These are phyloP conservation scores for Irpex rosettiformis DNA, from an alignment of 1,284 basidiomycete genomes.

Conservation along the genomic window DNA sequence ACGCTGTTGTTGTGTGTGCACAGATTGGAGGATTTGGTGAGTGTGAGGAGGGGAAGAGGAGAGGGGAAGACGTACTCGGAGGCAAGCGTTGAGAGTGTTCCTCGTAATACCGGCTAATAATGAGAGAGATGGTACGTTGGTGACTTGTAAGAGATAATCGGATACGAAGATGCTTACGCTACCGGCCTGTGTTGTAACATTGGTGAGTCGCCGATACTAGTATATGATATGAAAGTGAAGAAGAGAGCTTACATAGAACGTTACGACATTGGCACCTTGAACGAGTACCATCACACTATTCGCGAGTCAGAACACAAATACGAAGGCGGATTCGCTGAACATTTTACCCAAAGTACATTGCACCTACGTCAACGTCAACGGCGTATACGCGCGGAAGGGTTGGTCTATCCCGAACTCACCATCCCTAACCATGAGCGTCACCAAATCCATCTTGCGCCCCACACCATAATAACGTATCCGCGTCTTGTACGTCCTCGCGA, in stretches of 20 bases:
- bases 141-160: too few relatives aligned
- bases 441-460: slow-evolving; percentile 1
- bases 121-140: neutral
- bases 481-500: slow-evolving; percentile 13
- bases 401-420: slow-evolving; percentile 12
- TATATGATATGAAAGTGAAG: neutral
- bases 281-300: slow-evolving; percentile 15
- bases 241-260: slow-evolving; percentile 17
- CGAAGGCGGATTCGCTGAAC: neutral
- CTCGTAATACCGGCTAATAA: neutral
- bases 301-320: neutral
- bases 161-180: too few relatives aligned
- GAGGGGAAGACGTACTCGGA: slow-evolving; percentile 5
- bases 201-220: neutral
- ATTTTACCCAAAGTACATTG: slow-evolving; percentile 17
- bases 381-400: neutral
- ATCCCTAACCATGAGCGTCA: slow-evolving; percentile 14
- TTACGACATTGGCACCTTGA: slow-evolving; percentile 14
- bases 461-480: neutral
- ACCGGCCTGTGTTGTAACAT: neutral
- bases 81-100: slow-evolving; percentile 13
- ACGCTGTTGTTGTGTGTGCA: slow-evolving; percentile 5
- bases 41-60: neutral
- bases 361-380: slow-evolving; percentile 12
- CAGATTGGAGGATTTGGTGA: neutral